A percentile compares a stretch with the other conserved stretches of the same genome.
phyloP scores from a whole-genome alignment of 176 grass and related monocot genomes.

The Cenchrus americanus region DNA sequence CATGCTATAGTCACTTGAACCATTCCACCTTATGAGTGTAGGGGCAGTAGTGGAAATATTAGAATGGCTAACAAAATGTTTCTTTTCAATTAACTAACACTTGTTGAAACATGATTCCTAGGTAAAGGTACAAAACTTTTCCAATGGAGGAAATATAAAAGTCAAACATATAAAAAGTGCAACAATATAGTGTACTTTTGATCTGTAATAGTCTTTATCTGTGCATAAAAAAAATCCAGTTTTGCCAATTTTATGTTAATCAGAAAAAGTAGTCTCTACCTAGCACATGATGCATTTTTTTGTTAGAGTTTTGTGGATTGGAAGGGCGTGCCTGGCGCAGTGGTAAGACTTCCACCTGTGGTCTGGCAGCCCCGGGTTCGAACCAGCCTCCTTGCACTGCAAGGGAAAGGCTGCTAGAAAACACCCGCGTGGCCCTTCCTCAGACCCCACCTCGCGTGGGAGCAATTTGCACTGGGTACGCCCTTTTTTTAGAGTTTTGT shows the following conservation, averaged over 20 bases:
- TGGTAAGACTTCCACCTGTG: too few relatives aligned
- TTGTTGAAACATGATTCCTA: background rate
- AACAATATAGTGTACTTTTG: slow-evolving; percentile 8
- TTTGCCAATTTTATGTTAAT: slow-evolving; percentile 3
- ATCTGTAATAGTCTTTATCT: background rate
- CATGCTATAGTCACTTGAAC: background rate
- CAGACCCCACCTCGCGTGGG: too few relatives aligned
- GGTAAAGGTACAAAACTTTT: background rate
- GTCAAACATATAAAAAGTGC: background rate
- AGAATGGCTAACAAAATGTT: background rate
- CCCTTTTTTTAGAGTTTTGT: too few relatives aligned
- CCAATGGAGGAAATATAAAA: background rate
- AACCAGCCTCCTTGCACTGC: too few relatives aligned
- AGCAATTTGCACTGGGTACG: too few relatives aligned
- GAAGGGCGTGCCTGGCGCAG: too few relatives aligned
- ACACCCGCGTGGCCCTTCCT: too few relatives aligned
- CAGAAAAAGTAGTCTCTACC: background rate
- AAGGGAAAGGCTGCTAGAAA: too few relatives aligned
- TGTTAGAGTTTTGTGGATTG: background rate
- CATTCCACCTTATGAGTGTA: background rate
- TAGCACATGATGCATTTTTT: background rate
- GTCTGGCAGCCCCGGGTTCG: too few relatives aligned
- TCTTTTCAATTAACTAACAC: background rate
- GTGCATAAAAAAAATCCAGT: background rate
- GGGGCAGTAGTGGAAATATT: background rate